Base-by-base conservation (phyloP, 768 basidiomycete genomes). In the Mycena polygramma region DNA sequence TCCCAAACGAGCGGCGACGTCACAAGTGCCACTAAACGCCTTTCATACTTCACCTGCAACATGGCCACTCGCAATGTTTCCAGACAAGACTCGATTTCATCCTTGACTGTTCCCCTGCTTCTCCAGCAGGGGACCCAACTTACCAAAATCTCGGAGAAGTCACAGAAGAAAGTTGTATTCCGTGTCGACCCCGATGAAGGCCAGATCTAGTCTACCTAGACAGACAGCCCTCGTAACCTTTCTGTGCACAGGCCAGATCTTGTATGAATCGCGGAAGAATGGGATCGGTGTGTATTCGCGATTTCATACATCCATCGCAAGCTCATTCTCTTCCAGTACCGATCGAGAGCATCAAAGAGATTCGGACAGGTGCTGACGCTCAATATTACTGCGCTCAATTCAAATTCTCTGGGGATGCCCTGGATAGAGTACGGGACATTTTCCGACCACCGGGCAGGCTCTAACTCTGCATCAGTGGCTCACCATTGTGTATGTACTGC, bases 271-370 rank as follows among this genome's bases (percentile, higher is more conserved):
- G 15, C 91, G 91, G 79, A 90, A 89, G 75, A 81, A 87, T 53
- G 87, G 90, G 37, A 88, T 91, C 65, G 84, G 86, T 87, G 62
- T 66, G 89, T 87, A 41, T 76, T 83, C 85, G 46, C 63, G 41
- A 9, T 46, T 52, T 30, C 46, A 51, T 48, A 22, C n/a, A 35
- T 41, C 39, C 9, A 9, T 11, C 5, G n/a, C 10, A n/a, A 24
- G n/a, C 36, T 11, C 22, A 17, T 26, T 20, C 36, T 51, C 15
- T 53, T 63, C 20, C 69, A 98, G 96, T 97, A 57, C 90, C 92
- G 4, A 92, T 97, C 69, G 94, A 95, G 78, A 90, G 89, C 73
- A 95, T 98, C 79, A 94, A 95, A 70, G 96, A 98, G 77, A 88
- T 98, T 22, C 93, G 96, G 24, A 87, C 91, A 6, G 94, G 92